Evolutionary conservation across 495 filamentous ascomycete species (phyloP).

Genomic region (Neurospora sp.): DNA sequence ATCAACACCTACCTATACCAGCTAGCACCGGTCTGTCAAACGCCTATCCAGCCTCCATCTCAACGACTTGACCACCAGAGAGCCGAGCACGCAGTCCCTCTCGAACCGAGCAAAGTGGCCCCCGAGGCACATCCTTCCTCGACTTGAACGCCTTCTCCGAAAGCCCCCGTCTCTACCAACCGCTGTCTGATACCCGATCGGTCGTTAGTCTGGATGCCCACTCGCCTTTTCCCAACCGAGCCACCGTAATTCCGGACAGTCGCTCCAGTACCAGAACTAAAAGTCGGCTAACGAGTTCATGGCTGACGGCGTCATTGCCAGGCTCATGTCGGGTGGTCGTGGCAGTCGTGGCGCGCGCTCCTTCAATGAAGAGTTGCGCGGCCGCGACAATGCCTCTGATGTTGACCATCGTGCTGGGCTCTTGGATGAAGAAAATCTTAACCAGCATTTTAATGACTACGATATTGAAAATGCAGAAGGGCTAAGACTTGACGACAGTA

Average conservation of each 20-base stretch:
- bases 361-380: constrained; percentile 60
- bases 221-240: neutral
- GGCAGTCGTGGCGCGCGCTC: constrained; percentile 32
- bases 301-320: neutral
- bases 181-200: neutral
- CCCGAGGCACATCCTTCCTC: neutral
- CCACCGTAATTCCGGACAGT: neutral
- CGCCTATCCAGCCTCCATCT: neutral
- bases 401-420: constrained; percentile 59
- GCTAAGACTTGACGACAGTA: constrained; percentile 55
- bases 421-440: constrained; percentile 59
- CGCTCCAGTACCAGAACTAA: neutral
- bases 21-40: neutral
- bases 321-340: neutral
- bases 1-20: neutral
- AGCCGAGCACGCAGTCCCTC: neutral
- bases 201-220: neutral
- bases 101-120: neutral
- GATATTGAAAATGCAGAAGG: constrained; percentile 56
- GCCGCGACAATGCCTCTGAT: constrained; percentile 54
- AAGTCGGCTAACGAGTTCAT: neutral
- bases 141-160: neutral
- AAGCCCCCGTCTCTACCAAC: neutral
- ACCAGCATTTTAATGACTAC: constrained; percentile 56
- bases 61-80: neutral